phyloP scores from a whole-genome alignment of 495 filamentous ascomycete genomes.

The Xylaria grammica region DNA sequence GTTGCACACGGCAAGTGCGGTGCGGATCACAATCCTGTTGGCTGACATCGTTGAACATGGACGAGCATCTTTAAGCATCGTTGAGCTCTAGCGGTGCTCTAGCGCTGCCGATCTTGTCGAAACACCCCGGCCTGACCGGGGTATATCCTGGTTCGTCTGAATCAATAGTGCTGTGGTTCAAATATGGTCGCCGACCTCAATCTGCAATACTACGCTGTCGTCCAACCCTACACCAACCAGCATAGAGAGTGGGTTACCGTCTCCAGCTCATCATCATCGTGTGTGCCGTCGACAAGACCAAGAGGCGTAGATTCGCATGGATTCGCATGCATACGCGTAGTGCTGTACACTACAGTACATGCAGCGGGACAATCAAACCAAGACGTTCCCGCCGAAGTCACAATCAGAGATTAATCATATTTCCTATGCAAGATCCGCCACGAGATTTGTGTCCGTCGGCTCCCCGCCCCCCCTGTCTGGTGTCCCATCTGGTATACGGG shows the following conservation, averaged over 20 bases:
- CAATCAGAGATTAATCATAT: constrained; percentile 8
- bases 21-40: constrained; percentile 27
- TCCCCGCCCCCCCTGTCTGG: neutral
- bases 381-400: constrained; percentile 7
- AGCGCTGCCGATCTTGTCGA: constrained; percentile 21
- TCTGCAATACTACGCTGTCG: constrained; percentile 20
- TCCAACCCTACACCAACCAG: constrained; percentile 1
- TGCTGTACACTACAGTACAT: constrained; percentile 3
- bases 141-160: constrained; percentile 17
- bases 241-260: neutral
- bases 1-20: constrained; percentile 23
- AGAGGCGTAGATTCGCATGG: constrained; percentile 5
- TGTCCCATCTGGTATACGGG: too few relatives aligned
- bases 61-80: constrained; percentile 1
- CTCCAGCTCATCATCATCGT: constrained; percentile 9
- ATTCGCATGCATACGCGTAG: constrained; percentile 8
- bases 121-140: constrained; percentile 12
- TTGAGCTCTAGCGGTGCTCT: constrained; percentile 19
- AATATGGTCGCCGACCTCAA: constrained; percentile 27
- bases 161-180: constrained; percentile 22
- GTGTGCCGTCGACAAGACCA: neutral
- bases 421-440: constrained; percentile 24
- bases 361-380: constrained; percentile 17
- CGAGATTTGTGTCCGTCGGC: constrained; percentile 15
- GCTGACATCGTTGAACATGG: constrained; percentile 19